phyloP scores from a whole-genome alignment of 1,139 yeast genomes.

The Yamadazyma atlantica region DNA sequence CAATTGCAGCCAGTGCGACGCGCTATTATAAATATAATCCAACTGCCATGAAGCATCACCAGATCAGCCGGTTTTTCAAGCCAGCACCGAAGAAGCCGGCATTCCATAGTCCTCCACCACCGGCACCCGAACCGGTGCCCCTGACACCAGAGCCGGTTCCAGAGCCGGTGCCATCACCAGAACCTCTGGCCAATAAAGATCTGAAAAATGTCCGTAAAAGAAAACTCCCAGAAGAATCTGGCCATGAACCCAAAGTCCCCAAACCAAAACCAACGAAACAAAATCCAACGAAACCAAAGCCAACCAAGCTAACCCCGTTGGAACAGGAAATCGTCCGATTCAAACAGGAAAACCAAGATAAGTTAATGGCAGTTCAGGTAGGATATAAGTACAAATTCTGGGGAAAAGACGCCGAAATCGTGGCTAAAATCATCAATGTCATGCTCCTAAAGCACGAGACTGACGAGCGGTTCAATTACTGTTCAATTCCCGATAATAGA shows the following conservation, averaged over 20 bases:
- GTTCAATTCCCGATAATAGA: conserved; percentile 79
- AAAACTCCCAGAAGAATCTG: too few species aligned
- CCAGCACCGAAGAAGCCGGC: conserved; percentile 8
- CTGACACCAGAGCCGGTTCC: too few species aligned
- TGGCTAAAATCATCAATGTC: conserved; percentile 64
- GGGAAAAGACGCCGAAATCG: conserved; percentile 79
- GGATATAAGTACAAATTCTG: conserved; percentile 89
- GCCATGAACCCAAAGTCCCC: not conserved
- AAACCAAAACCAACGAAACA: not conserved
- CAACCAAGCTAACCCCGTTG: conserved; percentile 59
- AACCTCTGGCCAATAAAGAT: too few species aligned
- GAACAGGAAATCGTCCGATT: conserved; percentile 74
- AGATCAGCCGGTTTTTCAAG: conserved; percentile 29
- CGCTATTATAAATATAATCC: not conserved
- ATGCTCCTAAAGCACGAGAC: conserved; percentile 63
- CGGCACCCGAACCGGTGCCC: too few species aligned
- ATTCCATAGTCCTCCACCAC: not conserved
- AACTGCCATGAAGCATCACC: conserved; percentile 21
- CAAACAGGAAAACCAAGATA: conserved; percentile 59
- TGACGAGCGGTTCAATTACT: conserved; percentile 61
- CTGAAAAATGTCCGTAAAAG: too few species aligned
- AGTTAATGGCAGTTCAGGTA: conserved; percentile 75
- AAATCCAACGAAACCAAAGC: conserved; percentile 1
- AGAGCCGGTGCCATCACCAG: too few species aligned
- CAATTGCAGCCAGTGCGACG: not conserved